Conservation (phyloP, 2,329 filamentous ascomycete genomes). For the Periconia sp. region DNA sequence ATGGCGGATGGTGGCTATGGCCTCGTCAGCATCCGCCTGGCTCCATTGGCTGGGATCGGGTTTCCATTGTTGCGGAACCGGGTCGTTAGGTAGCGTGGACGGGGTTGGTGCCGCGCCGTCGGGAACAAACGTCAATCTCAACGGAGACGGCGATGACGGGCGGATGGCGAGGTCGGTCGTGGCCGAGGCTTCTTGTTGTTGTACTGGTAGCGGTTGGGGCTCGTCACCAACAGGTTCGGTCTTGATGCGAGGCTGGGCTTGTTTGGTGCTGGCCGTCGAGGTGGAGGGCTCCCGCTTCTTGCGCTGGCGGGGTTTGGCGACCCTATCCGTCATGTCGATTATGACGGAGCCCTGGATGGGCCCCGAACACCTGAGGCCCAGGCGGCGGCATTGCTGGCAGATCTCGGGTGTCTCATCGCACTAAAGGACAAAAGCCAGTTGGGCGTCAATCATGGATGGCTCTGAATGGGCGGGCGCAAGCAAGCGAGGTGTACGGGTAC, state of each 20-base stretch:
- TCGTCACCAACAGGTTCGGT: not conserved
- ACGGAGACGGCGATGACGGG: not conserved
- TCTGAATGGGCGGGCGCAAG: not conserved
- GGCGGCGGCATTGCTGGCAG: constrained; percentile 31
- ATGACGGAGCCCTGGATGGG: constrained; percentile 35
- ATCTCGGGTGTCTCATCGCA: constrained; percentile 36
- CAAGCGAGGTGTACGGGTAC: not conserved
- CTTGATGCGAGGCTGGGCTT: not conserved
- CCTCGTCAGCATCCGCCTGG: constrained; percentile 18
- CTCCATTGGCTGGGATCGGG: not conserved
- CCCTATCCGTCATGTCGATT: constrained; percentile 39
- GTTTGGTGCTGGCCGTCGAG: not conserved
- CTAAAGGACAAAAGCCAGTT: constrained; percentile 13
- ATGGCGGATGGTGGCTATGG: constrained; percentile 24
- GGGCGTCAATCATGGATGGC: not conserved
- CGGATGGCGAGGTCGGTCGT: not conserved
- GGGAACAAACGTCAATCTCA: not conserved
- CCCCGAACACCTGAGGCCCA: constrained; percentile 33
- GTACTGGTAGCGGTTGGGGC: no score
- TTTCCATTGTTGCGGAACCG: constrained; percentile 4
- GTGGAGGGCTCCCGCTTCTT: constrained; percentile 20
- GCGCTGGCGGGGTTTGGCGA: constrained; percentile 26
- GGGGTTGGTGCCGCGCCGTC: not conserved
- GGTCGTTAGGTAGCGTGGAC: constrained; percentile 3
- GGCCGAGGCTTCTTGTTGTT: not conserved